Conservation (phyloP, 1,284 basidiomycete species). For the Thelephora terrestris region DNA sequence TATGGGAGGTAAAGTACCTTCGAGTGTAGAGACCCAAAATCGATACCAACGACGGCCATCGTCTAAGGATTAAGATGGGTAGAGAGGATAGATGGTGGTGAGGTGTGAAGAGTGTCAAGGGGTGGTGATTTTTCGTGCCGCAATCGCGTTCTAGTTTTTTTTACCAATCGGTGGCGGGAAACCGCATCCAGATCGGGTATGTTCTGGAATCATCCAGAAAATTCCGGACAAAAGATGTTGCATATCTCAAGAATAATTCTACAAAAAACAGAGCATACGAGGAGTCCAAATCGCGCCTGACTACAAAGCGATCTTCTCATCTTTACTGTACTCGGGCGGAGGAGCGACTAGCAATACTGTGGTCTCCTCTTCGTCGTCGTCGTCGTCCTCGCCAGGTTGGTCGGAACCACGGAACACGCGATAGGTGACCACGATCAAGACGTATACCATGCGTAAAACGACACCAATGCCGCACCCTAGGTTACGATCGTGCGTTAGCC, state of each 20-base stretch:
- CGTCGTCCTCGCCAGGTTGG: neutral
- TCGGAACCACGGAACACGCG: constrained; percentile 37
- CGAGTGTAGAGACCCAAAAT: constrained; percentile 82
- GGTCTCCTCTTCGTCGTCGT: neutral
- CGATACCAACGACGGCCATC: constrained; percentile 88
- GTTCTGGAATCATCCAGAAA: no score
- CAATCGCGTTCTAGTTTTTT: neutral
- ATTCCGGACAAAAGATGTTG: no score
- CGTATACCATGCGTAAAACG: constrained; percentile 67
- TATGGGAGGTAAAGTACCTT: constrained; percentile 42
- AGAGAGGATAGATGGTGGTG: constrained; percentile 10
- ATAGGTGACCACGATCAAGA: constrained; percentile 47
- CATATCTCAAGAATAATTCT: no score
- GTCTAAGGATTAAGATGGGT: constrained; percentile 9
- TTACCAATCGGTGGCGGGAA: no score
- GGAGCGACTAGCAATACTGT: neutral
- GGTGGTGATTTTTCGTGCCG: constrained; percentile 9
- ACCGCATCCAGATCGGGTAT: no score
- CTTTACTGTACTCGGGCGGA: neutral
- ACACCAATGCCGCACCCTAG: constrained; percentile 71
- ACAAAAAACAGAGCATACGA: no score
- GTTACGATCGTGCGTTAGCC: constrained; percentile 3
- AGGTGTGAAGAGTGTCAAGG: constrained; percentile 7
- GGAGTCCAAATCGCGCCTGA: no score
- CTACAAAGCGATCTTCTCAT: neutral